Conservation (phyloP, 768 basidiomycete genomes). For the Artomyces pyxidatus region DNA sequence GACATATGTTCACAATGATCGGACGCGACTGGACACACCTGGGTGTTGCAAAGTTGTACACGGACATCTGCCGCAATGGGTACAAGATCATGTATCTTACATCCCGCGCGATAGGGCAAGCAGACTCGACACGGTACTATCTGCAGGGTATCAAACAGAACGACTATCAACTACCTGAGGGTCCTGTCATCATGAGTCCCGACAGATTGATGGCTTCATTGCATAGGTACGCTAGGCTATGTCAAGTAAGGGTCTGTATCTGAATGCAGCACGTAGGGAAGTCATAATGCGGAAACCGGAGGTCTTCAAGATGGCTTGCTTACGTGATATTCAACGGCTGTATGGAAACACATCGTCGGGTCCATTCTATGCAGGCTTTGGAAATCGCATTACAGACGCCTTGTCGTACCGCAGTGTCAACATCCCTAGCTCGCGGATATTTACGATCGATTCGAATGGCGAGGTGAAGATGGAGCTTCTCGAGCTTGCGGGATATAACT, state of each 20-base stretch:
- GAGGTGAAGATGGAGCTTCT: slow-evolving; percentile 96
- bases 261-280: slow-evolving; percentile 47
- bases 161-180: slow-evolving; percentile 93
- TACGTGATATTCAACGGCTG: slow-evolving; percentile 87
- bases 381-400: slow-evolving; percentile 97
- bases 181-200: slow-evolving; percentile 98
- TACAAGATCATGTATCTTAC: slow-evolving; percentile 98
- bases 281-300: slow-evolving; percentile 99
- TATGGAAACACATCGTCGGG: slow-evolving; percentile 67
- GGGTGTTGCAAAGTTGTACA: slow-evolving; percentile 95
- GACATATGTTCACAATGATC: slow-evolving; percentile 95
- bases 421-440: slow-evolving; percentile 88
- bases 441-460: slow-evolving; percentile 91
- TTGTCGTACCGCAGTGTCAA: slow-evolving; percentile 96
- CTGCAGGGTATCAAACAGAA: slow-evolving; percentile 93
- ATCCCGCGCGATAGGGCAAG: slow-evolving; percentile 94
- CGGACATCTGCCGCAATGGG: slow-evolving; percentile 90
- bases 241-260: background rate
- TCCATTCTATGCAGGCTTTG: slow-evolving; percentile 96
- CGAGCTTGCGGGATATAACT: slow-evolving; percentile 96
- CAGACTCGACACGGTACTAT: slow-evolving; percentile 93
- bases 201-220: slow-evolving; percentile 90
- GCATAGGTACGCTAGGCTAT: slow-evolving; percentile 58
- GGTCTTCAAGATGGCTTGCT: slow-evolving; percentile 99
- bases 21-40: slow-evolving; percentile 98